Base-by-base conservation (phyloP, 2,329 filamentous ascomycete species). In the Clonostachys rhizophaga region DNA sequence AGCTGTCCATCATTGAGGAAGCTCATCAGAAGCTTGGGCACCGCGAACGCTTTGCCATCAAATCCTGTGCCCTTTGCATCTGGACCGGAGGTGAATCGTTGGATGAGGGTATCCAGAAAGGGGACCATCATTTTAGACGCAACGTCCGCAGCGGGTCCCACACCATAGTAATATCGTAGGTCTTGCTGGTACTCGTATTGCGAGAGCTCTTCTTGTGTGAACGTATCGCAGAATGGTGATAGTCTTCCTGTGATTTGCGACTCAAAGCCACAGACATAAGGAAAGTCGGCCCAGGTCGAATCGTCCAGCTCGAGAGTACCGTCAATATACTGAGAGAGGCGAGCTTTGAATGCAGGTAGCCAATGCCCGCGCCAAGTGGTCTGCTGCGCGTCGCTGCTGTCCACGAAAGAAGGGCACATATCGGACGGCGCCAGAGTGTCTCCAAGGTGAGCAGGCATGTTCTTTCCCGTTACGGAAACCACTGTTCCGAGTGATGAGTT, bases 251-350 rank as follows among this genome's bases (percentile, higher is more conserved):
- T 80, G 52, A 87, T 86, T 55, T 87, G 84, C 4, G 76, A 81
- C 55, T 89, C 84, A 49, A 85, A 88, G 5, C 82, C 84, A 54
- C 84, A 89, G n/a, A 87, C 70, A 54, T 87, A 86, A 0, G 83
- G 82, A 44, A 87, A 81, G 41, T 76, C 73, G 8, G 66, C 68
- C 40, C 83, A 67, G 48, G 86, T 80, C 2, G 61, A 64, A 34
- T 73, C 64, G 1, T 70, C 73, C 34, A 86, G 70, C 1, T 72
- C 74, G 34, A 86, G 71, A 37, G 73, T 68, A 2, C 83, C 81
- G 1, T 62, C 55, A 34, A 85, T 71, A 34, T 79, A 58, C 6
- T 63, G 50, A 53, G 84, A 78, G 42, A 86, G 64, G 5, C 83
- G 75, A 20, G 70, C 61, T 48, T 69, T 68, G 53, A 81, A 74